phyloP scores from a whole-genome alignment of 1,139 yeast genomes.

The Diutina ranongensis region DNA sequence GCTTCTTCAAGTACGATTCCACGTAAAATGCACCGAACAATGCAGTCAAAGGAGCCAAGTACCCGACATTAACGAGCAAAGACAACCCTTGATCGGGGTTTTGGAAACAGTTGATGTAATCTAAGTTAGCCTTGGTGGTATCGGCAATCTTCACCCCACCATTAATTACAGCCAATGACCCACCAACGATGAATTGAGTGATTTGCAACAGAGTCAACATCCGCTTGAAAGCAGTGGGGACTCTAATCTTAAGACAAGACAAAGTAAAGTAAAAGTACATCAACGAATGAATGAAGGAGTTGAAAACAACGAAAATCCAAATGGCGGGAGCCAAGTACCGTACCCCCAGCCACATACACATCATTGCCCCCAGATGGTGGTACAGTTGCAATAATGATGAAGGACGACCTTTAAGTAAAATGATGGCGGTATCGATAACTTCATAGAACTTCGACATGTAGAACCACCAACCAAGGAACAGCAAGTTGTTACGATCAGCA shows the following conservation, averaged over 20 bases:
- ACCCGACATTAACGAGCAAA: conserved; percentile 47
- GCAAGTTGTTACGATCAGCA: conserved; percentile 32
- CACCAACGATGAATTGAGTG: conserved; percentile 61
- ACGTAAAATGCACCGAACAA: conserved; percentile 62
- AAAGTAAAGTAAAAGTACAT: conserved; percentile 68
- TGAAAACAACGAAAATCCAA: conserved; percentile 74
- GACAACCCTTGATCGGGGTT: conserved; percentile 58
- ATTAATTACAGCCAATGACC: conserved; percentile 54
- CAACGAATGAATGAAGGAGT: conserved; percentile 64
- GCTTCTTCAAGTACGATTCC: conserved; percentile 41
- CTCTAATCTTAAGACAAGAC: conserved; percentile 47
- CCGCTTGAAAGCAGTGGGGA: conserved; percentile 49
- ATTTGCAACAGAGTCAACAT: conserved; percentile 59
- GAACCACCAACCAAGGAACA: conserved; percentile 55
- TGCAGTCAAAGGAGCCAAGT: conserved; percentile 60
- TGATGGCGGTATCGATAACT: conserved; percentile 58
- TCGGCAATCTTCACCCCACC: conserved; percentile 52
- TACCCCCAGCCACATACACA: conserved; percentile 77
- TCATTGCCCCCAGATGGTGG: conserved; percentile 77
- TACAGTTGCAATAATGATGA: conserved; percentile 62
- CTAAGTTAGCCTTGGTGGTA: conserved; percentile 18
- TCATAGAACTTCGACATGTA: conserved; percentile 66
- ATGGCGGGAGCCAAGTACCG: conserved; percentile 65
- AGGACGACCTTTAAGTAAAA: conserved; percentile 58
- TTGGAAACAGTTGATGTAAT: conserved; percentile 41